Evolutionary conservation across 1,284 basidiomycete genomes (phyloP).

Genomic region (Austroboletus rostrupii): DNA sequence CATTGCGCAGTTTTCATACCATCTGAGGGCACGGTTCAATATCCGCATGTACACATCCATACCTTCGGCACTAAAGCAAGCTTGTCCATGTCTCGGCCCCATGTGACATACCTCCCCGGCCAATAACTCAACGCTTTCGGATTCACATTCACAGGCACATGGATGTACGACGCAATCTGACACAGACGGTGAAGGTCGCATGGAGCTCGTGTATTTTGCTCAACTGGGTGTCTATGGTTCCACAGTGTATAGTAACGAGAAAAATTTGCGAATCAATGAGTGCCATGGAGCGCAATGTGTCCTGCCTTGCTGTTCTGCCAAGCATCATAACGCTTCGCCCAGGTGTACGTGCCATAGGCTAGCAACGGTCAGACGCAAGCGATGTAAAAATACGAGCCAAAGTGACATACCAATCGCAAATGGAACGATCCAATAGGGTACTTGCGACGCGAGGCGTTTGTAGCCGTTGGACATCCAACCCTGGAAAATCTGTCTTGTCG

Average conservation of each 20-base stretch:
- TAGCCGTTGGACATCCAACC: conserved; percentile 87
- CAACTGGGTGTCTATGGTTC: conserved; percentile 14
- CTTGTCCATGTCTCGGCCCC: too few species aligned
- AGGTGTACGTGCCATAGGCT: conserved; percentile 85
- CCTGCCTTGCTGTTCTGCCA: conserved; percentile 81
- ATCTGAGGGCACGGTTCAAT: not conserved
- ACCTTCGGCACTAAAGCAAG: too few species aligned
- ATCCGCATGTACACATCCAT: too few species aligned
- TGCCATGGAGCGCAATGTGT: conserved; percentile 51
- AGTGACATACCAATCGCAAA: conserved; percentile 67
- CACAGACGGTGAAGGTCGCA: not conserved
- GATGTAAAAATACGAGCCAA: too few species aligned
- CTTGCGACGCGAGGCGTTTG: conserved; percentile 70
- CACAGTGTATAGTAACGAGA: conserved; percentile 12
- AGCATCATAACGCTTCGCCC: conserved; percentile 70
- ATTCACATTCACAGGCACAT: not conserved
- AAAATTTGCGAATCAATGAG: conserved; percentile 19
- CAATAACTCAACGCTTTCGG: too few species aligned
- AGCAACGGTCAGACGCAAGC: conserved; percentile 3
- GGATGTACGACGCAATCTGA: conserved; percentile 3
- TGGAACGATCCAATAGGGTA: conserved; percentile 79
- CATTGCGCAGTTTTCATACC: not conserved
- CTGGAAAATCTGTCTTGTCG: conserved; percentile 67
- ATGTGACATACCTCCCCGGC: too few species aligned
- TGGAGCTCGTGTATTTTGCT: not conserved